phyloP scores from a whole-genome alignment of 768 basidiomycete genomes.

The Lactarius trivialis region DNA sequence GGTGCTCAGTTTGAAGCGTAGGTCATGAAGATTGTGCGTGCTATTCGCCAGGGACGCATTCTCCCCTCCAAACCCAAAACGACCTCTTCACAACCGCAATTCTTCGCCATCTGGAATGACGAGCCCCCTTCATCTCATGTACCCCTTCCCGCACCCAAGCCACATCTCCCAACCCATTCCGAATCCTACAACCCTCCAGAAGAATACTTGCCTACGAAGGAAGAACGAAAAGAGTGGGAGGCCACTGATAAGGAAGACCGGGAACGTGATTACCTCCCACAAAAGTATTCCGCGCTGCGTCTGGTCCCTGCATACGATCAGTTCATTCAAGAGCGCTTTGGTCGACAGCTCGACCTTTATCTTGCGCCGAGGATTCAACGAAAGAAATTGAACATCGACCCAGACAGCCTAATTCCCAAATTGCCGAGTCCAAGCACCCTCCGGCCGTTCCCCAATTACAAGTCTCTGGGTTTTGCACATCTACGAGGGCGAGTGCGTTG shows the following conservation, averaged over 20 bases:
- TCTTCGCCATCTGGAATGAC: conserved; percentile 88
- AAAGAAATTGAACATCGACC: conserved; percentile 85
- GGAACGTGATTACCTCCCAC: conserved; percentile 81
- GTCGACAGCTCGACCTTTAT: conserved; percentile 91
- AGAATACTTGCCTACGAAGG: conserved; percentile 85
- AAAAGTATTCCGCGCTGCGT: conserved; percentile 78
- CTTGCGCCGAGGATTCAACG: conserved; percentile 89
- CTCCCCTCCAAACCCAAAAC: conserved; percentile 81
- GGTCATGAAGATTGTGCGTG: conserved; percentile 99
- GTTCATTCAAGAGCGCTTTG: conserved; percentile 92
- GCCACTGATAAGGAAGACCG: conserved; percentile 81
- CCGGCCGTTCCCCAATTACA: conserved; percentile 89
- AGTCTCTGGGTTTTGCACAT: conserved; percentile 66
- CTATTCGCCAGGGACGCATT: conserved; percentile 94
- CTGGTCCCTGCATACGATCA: conserved; percentile 87
- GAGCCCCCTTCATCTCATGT: conserved; percentile 64
- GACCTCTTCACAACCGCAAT: conserved; percentile 53
- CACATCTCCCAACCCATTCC: conserved; percentile 80
- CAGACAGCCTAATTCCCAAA: conserved; percentile 86
- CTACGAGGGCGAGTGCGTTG: conserved; percentile 61
- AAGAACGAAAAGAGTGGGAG: conserved; percentile 80
- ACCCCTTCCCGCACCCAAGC: conserved; percentile 92
- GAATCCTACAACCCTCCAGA: conserved; percentile 99
- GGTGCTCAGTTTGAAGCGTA: conserved; percentile 28
- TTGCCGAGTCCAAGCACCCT: conserved; percentile 87